These are phyloP conservation scores for Cucurbita moschata DNA, from an alignment of 306 rosid genomes.

Conservation along the genomic window DNA sequence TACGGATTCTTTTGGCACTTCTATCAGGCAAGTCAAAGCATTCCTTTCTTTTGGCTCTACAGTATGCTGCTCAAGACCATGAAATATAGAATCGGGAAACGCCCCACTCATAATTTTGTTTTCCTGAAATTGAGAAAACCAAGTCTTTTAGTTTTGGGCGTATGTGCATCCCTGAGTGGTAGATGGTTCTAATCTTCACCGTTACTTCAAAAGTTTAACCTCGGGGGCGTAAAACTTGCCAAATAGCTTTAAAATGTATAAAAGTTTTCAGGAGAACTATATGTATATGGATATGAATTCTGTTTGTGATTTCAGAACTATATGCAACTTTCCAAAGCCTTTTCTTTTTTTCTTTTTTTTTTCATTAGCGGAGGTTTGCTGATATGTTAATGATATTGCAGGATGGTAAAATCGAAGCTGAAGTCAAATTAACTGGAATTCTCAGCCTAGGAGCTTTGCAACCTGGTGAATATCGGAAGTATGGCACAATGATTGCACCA, in stretches of 20 bases:
- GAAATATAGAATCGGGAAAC: neutral
- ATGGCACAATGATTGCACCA: conserved; percentile 83
- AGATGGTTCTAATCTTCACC: neutral
- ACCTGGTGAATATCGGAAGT: conserved; percentile 76
- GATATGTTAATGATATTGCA: conserved; percentile 20
- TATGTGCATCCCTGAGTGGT: neutral
- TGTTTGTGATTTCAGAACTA: neutral
- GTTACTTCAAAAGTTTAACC: neutral
- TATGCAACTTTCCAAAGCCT: neutral
- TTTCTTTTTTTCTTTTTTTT: neutral
- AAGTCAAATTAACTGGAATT: conserved; percentile 71
- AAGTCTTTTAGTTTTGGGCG: neutral
- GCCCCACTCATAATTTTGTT: neutral
- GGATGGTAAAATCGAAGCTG: conserved; percentile 93
- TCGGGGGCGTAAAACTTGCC: neutral
- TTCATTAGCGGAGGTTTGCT: conserved; percentile 1
- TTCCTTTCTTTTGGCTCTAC: neutral
- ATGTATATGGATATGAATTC: neutral
- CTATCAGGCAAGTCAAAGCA: conserved; percentile 56
- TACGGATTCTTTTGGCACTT: conserved; percentile 85
- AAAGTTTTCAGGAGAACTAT: neutral
- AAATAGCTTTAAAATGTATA: neutral
- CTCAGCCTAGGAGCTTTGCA: conserved; percentile 83
- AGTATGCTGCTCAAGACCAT: neutral
- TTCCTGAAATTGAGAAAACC: neutral